These are phyloP conservation scores for Zygosaccharomyces lentus DNA, from an alignment of 805 yeast species.

Conservation along the genomic window DNA sequence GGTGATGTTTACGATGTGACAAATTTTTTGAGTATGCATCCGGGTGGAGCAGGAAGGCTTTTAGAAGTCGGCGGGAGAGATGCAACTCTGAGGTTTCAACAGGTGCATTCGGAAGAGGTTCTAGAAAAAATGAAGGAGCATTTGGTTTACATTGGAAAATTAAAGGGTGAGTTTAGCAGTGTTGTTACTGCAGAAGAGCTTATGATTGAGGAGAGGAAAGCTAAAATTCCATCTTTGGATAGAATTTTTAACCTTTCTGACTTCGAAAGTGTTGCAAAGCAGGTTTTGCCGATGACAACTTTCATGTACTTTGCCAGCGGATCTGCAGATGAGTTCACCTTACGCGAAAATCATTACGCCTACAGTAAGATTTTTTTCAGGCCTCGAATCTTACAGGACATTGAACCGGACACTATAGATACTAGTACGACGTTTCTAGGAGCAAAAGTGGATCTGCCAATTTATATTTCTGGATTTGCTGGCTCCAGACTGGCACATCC, in stretches of 20 bases:
- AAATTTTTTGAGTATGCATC: constrained; percentile 73
- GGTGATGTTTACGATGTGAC: constrained; percentile 81
- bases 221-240: constrained; percentile 33
- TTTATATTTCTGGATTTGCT: constrained; percentile 49
- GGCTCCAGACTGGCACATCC: constrained; percentile 42
- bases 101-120: constrained; percentile 33
- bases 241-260: constrained; percentile 37
- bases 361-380: constrained; percentile 42
- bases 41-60: constrained; percentile 78
- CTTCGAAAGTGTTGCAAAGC: constrained; percentile 40
- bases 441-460: constrained; percentile 41
- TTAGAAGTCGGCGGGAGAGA: constrained; percentile 79
- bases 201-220: constrained; percentile 12
- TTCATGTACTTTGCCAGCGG: constrained; percentile 47
- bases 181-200: constrained; percentile 18
- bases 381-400: constrained; percentile 39
- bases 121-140: constrained; percentile 17
- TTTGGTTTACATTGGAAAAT: constrained; percentile 15
- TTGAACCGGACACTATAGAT: constrained; percentile 36
- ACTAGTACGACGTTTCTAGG: constrained; percentile 48
- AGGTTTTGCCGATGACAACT: constrained; percentile 34
- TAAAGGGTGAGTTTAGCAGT: constrained; percentile 15
- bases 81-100: constrained; percentile 52
- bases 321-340: constrained; percentile 47
- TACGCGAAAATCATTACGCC: constrained; percentile 42